Evolutionary conservation across 139 green algal species (phyloP), one percentile per base, ranked within the genome.

Genomic region (Coccomyxa sp.): DNA sequence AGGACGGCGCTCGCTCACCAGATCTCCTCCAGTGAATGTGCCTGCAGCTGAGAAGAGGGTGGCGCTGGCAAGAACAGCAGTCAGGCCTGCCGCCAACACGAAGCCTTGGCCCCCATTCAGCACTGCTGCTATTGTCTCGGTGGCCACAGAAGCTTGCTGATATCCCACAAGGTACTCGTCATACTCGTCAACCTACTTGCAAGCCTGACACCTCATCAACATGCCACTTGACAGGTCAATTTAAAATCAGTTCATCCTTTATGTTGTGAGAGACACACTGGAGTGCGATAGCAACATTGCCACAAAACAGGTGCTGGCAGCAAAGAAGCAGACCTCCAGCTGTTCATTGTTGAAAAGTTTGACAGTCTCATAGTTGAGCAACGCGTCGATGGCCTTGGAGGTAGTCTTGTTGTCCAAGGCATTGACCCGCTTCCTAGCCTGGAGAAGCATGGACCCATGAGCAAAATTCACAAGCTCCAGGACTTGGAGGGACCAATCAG

Each of bases 311-410:
- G 38, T 51, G 38, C 38, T 11, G 38, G 38, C 38, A 51, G 38
- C 38, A 51, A 51, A 51, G 7, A 51, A 51, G 3, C 38, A n/a
- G 9, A 85, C 83, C 83, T 88, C 87, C 23, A 91, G 76, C 27
- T 82, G 81, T 76, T 85, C 82, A 45, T 89, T 88, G 84, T 89
- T 88, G 67, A 85, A 98, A 68, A 98, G 93, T 80, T 93, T 91
- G 57, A 89, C 95, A 0, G 96, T 98, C 89, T 99, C 95, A 81
- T 94, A 95, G 86, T 98, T 98, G 21, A 98, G 89, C 76, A 99
- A 91, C 10, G 95, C 94, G 81, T 99, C 96, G 68, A 99, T 93
- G 0, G 95, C 93, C 84, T 92, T 87, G 81, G 71, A 92, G 67
- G 90, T 97, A 74, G 93, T 95, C 23, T 93, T 79, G 60, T 98